A percentile compares a stretch with the other conserved stretches of the same genome.
Evolutionary conservation across 2,329 filamentous ascomycete species (phyloP).

Genomic region (Pseudogymnoascus sp.): DNA sequence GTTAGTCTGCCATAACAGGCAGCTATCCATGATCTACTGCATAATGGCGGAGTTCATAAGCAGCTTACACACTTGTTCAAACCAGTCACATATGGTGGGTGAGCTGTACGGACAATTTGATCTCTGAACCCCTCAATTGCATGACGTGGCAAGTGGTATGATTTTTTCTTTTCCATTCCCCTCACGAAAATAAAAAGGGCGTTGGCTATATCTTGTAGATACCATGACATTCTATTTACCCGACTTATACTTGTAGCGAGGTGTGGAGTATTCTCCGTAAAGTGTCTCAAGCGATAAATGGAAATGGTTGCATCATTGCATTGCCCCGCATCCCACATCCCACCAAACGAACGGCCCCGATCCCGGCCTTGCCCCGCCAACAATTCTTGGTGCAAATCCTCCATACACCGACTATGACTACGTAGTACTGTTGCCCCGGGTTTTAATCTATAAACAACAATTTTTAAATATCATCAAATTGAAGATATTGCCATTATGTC

Average conservation of each 20-base stretch:
- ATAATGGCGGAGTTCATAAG: not conserved
- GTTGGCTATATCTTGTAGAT: not conserved
- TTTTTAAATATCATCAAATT: slow-evolving; percentile 1
- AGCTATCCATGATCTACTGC: not conserved
- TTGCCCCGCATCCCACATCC: slow-evolving; percentile 8
- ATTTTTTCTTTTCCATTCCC: not conserved
- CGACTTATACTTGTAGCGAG: slow-evolving; percentile 3
- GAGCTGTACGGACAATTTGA: not conserved
- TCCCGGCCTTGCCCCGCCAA: not conserved
- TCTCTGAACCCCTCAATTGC: not conserved
- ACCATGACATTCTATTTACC: not conserved
- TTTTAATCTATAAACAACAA: not conserved
- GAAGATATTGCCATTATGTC: not conserved
- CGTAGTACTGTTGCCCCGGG: slow-evolving; percentile 3
- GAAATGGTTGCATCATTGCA: slow-evolving; percentile 15
- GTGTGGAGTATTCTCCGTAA: not conserved
- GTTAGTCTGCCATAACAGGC: not conserved
- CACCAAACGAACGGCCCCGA: not conserved
- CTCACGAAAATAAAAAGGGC: not conserved
- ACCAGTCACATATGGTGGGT: not conserved
- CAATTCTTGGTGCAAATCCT: slow-evolving; percentile 5
- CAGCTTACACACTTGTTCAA: not conserved
- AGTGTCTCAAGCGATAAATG: slow-evolving; percentile 17
- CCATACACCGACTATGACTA: slow-evolving; percentile 3
- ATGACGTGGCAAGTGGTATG: not conserved